Evolutionary conservation across 148 eudicot species (phyloP).

Genomic region (Selenicereus undatus): DNA sequence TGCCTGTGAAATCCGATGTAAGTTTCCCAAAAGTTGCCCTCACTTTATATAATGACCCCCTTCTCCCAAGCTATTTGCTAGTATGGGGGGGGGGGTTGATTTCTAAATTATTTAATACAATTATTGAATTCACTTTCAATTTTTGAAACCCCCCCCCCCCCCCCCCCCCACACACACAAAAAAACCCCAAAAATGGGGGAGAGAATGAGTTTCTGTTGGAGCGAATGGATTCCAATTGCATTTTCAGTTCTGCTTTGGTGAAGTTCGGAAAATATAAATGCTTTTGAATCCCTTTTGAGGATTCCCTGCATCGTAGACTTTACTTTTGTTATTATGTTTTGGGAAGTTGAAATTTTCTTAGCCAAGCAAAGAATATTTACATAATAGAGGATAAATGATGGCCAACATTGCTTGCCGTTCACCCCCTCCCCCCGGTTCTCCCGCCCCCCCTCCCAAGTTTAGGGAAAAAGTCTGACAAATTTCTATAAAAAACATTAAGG

Average conservation of each 20-base stretch:
- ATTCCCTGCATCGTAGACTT: neutral
- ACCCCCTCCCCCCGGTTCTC: neutral
- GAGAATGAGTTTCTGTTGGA: neutral
- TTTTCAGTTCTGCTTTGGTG: neutral
- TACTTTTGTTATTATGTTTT: neutral
- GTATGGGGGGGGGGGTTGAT: neutral
- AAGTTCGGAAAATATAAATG: neutral
- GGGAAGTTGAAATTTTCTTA: neutral
- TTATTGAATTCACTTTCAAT: neutral
- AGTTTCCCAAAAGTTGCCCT: constrained; percentile 25
- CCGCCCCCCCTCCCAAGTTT: neutral
- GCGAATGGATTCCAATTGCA: neutral
- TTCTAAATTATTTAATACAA: neutral
- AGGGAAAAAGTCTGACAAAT: neutral
- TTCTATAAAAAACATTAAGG: neutral
- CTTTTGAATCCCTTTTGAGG: neutral
- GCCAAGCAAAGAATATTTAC: neutral
- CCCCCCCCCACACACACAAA: neutral
- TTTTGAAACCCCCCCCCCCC: neutral
- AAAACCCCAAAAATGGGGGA: neutral
- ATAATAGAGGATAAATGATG: neutral
- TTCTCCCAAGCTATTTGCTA: neutral
- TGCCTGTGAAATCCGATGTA: constrained; percentile 57
- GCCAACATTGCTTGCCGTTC: neutral
- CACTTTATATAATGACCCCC: neutral